Evolutionary conservation across 1,139 yeast species (phyloP).

Genomic region (Lodderomyces parapsilosis): DNA sequence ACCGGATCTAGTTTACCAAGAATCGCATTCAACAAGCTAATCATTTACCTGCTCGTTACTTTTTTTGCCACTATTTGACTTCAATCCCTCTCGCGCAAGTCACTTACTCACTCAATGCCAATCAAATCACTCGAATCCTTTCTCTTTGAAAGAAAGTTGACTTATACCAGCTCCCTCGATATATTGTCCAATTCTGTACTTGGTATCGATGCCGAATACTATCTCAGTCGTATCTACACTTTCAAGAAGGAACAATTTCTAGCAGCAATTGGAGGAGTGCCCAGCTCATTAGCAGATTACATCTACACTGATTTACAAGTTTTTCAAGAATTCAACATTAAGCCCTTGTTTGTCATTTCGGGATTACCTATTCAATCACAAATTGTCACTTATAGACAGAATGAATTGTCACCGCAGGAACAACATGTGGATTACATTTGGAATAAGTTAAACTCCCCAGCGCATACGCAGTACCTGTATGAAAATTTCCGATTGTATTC

Average conservation of each 20-base stretch:
- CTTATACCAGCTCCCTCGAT: slow-evolving; percentile 63
- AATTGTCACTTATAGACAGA: slow-evolving; percentile 27
- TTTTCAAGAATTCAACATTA: slow-evolving; percentile 61
- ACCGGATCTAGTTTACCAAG: no score
- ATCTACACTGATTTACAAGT: slow-evolving; percentile 63
- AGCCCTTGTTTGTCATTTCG: slow-evolving; percentile 73
- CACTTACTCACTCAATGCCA: slow-evolving; percentile 29
- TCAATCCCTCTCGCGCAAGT: neutral
- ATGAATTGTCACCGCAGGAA: slow-evolving; percentile 45
- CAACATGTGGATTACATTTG: slow-evolving; percentile 47
- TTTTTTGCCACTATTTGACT: neutral
- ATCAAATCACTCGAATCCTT: slow-evolving; percentile 72
- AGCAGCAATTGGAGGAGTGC: slow-evolving; percentile 84
- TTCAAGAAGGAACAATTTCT: slow-evolving; percentile 67
- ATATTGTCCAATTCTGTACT: slow-evolving; percentile 65
- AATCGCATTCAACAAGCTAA: no score
- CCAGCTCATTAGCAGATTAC: slow-evolving; percentile 57
- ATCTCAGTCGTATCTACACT: slow-evolving; percentile 60
- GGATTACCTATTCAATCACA: slow-evolving; percentile 50
- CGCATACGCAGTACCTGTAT: slow-evolving; percentile 17
- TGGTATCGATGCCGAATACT: slow-evolving; percentile 86
- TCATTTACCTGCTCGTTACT: no score
- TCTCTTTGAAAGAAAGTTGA: slow-evolving; percentile 67
- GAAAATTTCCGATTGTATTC: slow-evolving; percentile 48
- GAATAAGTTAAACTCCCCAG: slow-evolving; percentile 33